Evolutionary conservation across 129 eudicot genomes (phyloP).

Genomic region (Tagetes erecta): DNA sequence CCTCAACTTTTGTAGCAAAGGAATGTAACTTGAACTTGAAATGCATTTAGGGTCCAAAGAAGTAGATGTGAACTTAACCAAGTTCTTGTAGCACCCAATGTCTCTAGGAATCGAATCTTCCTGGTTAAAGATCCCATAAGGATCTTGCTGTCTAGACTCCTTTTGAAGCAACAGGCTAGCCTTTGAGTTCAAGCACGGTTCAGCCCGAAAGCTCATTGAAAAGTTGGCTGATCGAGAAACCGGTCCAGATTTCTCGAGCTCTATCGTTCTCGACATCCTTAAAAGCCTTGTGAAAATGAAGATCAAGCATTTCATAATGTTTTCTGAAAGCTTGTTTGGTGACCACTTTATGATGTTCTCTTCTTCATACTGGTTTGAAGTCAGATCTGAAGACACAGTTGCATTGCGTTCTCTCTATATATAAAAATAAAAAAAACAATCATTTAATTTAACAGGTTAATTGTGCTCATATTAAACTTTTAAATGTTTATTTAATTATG

Average conservation of each 20-base stretch:
- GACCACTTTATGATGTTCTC: slow-evolving; percentile 64
- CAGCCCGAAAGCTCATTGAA: slow-evolving; percentile 84
- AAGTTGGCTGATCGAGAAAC: slow-evolving; percentile 71
- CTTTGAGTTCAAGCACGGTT: slow-evolving; percentile 58
- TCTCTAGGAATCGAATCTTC: slow-evolving; percentile 90
- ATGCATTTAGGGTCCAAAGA: slow-evolving; percentile 89
- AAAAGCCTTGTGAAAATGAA: slow-evolving; percentile 72
- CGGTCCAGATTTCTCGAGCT: slow-evolving; percentile 85
- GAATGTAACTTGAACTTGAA: slow-evolving; percentile 74
- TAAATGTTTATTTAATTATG: no score
- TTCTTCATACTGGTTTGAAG: slow-evolving; percentile 49
- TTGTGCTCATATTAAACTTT: neutral
- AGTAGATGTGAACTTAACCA: slow-evolving; percentile 76
- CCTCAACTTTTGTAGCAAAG: slow-evolving; percentile 83
- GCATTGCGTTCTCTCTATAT: slow-evolving; percentile 65
- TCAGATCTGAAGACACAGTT: slow-evolving; percentile 32
- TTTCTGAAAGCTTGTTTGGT: slow-evolving; percentile 92
- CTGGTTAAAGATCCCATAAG: slow-evolving; percentile 73
- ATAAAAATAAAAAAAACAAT: neutral
- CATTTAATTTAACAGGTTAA: neutral
- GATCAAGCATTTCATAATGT: slow-evolving; percentile 84
- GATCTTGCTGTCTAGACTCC: slow-evolving; percentile 91
- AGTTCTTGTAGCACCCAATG: slow-evolving; percentile 92
- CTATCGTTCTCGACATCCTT: slow-evolving; percentile 76
- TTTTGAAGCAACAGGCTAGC: slow-evolving; percentile 64